Base-by-base conservation (phyloP, 2,329 filamentous ascomycete species). In the Colletotrichum lini region DNA sequence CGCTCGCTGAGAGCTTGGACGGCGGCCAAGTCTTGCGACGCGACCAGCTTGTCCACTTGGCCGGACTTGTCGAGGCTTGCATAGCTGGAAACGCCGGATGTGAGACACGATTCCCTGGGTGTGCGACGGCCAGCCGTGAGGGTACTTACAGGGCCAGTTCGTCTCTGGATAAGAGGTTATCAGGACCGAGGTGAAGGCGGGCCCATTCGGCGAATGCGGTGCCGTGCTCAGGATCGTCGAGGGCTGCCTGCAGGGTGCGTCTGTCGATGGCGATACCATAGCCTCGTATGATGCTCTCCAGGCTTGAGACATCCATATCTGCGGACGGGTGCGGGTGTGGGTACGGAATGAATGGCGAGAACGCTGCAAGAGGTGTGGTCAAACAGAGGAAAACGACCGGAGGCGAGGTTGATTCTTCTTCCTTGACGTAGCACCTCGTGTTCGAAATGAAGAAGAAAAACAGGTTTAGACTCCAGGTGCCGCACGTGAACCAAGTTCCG, bases 1-100 rank as follows among this genome's bases (percentile, higher is more conserved):
- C 87, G 82, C 68, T 93, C 90, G 16, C 84, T 81, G 56, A 92
- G 79, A 6, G 87, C 85, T 65, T 85, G 86, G 44, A 87, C 80
- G 42, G 82, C 76, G 4, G 83, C 81, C n/a, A 87, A 74, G 73
- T 89, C 84, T 67, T 85, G 80, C 47, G 81, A 75, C 21, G 82
- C 82, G 4, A 82, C 81, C 35, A 90, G 79, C 72, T 78, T 78
- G 64, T 87, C 84, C 12, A 85, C 84, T 66, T 84, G 80, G 13
- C 88, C 88, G 44, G 80, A 83, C 71, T 81, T 82, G 74, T 86
- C 83, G 23, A 90, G 78, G 1, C 81, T 81, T 13, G 82, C 82
- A 78, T 88, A 90, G 69, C 88, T 90, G 75, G 35, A 45, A 15
- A 49, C 2, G 21, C 18, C 69, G 77, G 35, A 77, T 74, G 53